Base-by-base conservation (phyloP, 345 rosid genomes). In the Iberis pinnata region DNA sequence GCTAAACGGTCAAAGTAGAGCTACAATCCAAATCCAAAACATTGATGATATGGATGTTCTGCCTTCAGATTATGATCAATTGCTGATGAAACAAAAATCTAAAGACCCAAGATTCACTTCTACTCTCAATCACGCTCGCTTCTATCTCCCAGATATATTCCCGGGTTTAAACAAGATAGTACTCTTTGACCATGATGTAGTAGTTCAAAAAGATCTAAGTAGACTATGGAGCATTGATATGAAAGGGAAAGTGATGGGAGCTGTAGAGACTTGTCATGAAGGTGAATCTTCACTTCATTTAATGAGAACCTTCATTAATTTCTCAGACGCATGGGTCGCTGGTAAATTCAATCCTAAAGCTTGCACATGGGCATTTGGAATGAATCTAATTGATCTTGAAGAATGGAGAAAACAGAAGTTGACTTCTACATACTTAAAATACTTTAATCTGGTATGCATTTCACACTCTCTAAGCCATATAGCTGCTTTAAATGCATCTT, bases 321-420 rank as follows among this genome's bases (percentile, higher is more conserved):
- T 85, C 67, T 74, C 93, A 45, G 86, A 88, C 67, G 73, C 76
- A 16, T 74, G 78, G 58, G 73, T 85, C 39, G 70, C 78, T 19
- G 67, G 72, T 70, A 72, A 72, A 56, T 81, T 84, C 54, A 65
- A 73, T 70, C 77, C 78, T 20, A 72, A 74, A 67, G 70, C 86
- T 37, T 85, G 98, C 72, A 82, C 93, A 3, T 92, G 98, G 98
- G 95, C 93, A 5, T 92, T 81, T 57, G 98, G 98, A 26, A 75
- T 88, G 96, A 88, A 92, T 76, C 65, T 92, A 62, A 74, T 88
- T 69, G 90, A 86, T 66, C 79, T 92, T 44, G 66, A 57, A 49
- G 78, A 80, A 55, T 92, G 98, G 98, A 88, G 90, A 70, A 78
- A 64, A 49, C 70, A 61, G 54, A 78, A 80, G 61, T 51, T 83